These are phyloP conservation scores for Galium porrigens DNA, from an alignment of 305 asterid species.

Conservation along the genomic window DNA sequence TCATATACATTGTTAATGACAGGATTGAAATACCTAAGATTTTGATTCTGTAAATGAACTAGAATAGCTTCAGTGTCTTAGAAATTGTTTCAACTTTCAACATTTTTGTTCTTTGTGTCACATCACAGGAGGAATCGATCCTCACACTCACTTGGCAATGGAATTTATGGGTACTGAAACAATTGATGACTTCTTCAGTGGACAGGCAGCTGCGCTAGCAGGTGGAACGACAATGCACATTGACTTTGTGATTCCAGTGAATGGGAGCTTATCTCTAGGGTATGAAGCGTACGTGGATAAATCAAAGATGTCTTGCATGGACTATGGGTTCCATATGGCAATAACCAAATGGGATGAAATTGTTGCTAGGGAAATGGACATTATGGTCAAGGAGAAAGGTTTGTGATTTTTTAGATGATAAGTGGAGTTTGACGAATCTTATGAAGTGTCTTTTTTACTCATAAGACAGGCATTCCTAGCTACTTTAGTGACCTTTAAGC, in stretches of 20 bases:
- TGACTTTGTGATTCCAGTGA: conserved; percentile 81
- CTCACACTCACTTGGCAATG: conserved; percentile 95
- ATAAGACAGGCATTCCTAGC: not conserved
- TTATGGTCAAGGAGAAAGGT: conserved; percentile 92
- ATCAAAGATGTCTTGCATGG: conserved; percentile 74
- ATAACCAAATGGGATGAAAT: conserved; percentile 89
- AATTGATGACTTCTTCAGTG: conserved; percentile 76
- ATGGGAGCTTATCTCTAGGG: conserved; percentile 79
- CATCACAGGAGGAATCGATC: conserved; percentile 95
- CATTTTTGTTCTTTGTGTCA: not conserved
- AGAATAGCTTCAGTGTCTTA: not conserved
- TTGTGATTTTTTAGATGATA: conserved; percentile 2
- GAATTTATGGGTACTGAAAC: conserved; percentile 88
- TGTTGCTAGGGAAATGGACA: conserved; percentile 73
- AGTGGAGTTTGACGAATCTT: not conserved
- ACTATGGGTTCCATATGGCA: conserved; percentile 98
- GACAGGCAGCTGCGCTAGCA: conserved; percentile 95
- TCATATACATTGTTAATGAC: not conserved
- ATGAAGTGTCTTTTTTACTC: not conserved
- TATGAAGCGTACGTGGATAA: conserved; percentile 58
- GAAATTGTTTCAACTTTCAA: not conserved
- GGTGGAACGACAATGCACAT: conserved; percentile 99
- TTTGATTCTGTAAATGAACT: not conserved
- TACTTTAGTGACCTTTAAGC: not conserved
- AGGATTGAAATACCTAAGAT: not conserved